Percentiles rank a stretch among this genome's conserved stretches.
phyloP scores from a whole-genome alignment of 2,329 filamentous ascomycete species.

The Cladosporium cucumerinum region DNA sequence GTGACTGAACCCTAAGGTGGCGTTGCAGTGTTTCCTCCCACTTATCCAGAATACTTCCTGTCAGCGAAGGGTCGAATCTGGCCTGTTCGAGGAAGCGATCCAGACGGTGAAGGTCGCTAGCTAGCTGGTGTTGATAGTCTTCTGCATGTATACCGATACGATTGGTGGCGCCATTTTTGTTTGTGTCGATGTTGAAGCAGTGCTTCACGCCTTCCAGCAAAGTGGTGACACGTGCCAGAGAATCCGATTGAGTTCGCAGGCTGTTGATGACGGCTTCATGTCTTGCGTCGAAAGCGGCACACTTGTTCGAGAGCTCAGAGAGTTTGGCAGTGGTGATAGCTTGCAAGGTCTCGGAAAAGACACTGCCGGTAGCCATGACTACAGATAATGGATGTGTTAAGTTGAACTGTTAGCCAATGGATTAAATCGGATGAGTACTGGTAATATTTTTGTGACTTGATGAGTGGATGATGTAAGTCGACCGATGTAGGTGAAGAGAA shows the following conservation, averaged over 20 bases:
- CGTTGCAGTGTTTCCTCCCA: conserved; percentile 3
- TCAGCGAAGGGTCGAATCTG: conserved; percentile 1
- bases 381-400: background rate
- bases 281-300: background rate
- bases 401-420: background rate
- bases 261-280: background rate
- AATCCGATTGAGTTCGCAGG: background rate
- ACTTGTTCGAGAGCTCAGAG: background rate
- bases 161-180: background rate
- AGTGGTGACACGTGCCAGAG: background rate
- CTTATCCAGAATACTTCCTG: background rate
- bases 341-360: conserved; percentile 2
- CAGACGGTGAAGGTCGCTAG: background rate
- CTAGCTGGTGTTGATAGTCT: background rate
- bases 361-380: background rate
- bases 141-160: background rate
- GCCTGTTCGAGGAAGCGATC: conserved; percentile 3
- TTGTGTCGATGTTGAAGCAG: conserved; percentile 3
- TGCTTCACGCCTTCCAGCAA: background rate
- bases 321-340: conserved; percentile 8
- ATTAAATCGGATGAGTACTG: background rate
- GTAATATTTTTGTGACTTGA: background rate
- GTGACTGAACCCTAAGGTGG: conserved; percentile 40
- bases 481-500: background rate
- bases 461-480: background rate